Percentiles rank a stretch among this genome's conserved stretches.
phyloP scores from a whole-genome alignment of 2,329 filamentous ascomycete genomes.

The Lanzia echinophila region DNA sequence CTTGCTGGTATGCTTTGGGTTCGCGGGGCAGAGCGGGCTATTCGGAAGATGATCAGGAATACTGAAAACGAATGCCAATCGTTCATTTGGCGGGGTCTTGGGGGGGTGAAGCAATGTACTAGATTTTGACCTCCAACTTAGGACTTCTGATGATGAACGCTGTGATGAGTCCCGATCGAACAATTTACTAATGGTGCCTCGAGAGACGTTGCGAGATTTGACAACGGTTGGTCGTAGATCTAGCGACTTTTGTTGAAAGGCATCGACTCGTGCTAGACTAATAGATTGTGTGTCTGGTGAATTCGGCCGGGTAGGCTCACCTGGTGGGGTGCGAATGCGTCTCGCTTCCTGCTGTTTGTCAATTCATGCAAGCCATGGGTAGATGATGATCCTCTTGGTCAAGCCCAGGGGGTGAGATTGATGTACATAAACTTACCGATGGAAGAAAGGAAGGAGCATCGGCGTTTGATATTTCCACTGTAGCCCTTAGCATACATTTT shows the following conservation, averaged over 20 bases:
- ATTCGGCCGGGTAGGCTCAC: background rate
- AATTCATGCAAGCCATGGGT: background rate
- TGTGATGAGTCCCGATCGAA: background rate
- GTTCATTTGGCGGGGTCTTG: background rate
- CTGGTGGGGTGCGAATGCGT: background rate
- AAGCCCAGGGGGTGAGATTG: no score
- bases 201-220: background rate
- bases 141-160: background rate
- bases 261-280: background rate
- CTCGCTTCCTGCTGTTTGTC: background rate
- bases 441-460: constrained; percentile 23
- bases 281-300: background rate
- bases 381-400: background rate
- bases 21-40: constrained; percentile 38
- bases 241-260: background rate
- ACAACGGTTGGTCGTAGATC: background rate
- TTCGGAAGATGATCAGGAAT: constrained; percentile 38
- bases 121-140: background rate
- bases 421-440: constrained; percentile 22
- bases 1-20: constrained; percentile 33
- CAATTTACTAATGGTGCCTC: background rate
- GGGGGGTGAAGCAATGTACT: background rate
- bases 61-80: constrained; percentile 30
- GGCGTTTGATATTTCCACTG: constrained; percentile 25
- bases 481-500: background rate